Base-by-base conservation (phyloP, 495 filamentous ascomycete species). In the Pseudoneurospora amorphoporcata region DNA sequence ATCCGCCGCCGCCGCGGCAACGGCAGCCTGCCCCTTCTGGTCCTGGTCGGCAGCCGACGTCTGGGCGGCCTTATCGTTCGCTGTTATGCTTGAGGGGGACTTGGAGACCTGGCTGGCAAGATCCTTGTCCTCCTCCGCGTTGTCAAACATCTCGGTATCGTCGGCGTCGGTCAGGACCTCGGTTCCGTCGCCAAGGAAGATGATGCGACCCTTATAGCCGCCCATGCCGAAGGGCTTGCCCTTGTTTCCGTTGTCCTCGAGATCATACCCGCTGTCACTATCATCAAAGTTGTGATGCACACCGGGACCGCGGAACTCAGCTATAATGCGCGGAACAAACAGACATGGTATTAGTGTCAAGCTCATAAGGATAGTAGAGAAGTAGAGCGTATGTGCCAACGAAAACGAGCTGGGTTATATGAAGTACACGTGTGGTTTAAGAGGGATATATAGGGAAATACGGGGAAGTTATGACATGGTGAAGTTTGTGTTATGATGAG, bases 221-320 rank as follows among this genome's bases (percentile, higher is more conserved):
- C 87, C 90, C 73, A 88, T 86, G 53, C 90, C 88, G 68, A 82
- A 84, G 75, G 71, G 73, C 74, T 79, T 84, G 77, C 73, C 74
- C 38, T 29, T 78, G 76, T 71, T 77, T 81, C 72, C 82, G 74
- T 94, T 61, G 16, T 79, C 77, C 23, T 80, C 92, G 81, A 92
- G 83, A 77, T 98, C 95, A 86, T 94, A 95, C 71, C 94, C 94
- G 84, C 95, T 94, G 69, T 92, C 90, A 81, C 90, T 94, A 80
- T 97, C 94, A 79, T 97, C 95, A 82, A 92, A 93, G 80, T 92
- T 91, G 80, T 96, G 93, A 82, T 94, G 94, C 47, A 91, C 89
- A 70, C 92, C 92, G 69, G 95, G 95, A 75, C 94, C 95, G 72
- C 95, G 92, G 87, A 97, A 97, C 85, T 98, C 94, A 83, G 95